phyloP scores from a whole-genome alignment of 345 rosid species.

The Syzygium grande region DNA sequence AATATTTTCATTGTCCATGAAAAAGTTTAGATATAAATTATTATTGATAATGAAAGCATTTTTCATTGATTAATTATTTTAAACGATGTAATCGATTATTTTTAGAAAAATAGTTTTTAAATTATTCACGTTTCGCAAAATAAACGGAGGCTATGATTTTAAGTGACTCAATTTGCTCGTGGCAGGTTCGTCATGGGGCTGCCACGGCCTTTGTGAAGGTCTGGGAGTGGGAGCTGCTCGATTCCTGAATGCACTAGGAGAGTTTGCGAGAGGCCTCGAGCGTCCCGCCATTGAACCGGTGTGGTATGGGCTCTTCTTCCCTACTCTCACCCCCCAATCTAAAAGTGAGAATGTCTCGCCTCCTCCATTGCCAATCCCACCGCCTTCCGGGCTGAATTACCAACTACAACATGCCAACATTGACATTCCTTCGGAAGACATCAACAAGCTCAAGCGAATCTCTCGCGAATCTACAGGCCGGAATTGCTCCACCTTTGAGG shows the following conservation, averaged over 20 bases:
- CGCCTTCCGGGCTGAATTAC: constrained; percentile 33
- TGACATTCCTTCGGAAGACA: constrained; percentile 39
- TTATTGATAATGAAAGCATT: too few relatives aligned
- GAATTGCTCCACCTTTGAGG: constrained; percentile 45
- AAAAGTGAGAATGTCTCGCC: neutral
- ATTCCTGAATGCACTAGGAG: constrained; percentile 54
- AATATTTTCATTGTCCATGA: too few relatives aligned
- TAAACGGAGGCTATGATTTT: neutral
- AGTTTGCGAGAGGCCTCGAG: constrained; percentile 34
- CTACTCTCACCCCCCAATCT: constrained; percentile 5
- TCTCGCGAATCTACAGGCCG: constrained; percentile 15
- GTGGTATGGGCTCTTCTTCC: constrained; percentile 38
- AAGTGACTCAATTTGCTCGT: constrained; percentile 58
- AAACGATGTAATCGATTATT: too few relatives aligned
- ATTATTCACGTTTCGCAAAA: too few relatives aligned
- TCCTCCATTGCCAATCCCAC: neutral
- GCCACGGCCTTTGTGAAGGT: constrained; percentile 55
- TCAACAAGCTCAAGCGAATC: constrained; percentile 24
- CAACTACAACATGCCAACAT: constrained; percentile 30
- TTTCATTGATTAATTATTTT: too few relatives aligned
- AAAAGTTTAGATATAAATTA: too few relatives aligned
- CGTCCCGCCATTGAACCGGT: constrained; percentile 24
- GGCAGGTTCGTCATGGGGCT: constrained; percentile 58
- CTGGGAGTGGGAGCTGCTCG: constrained; percentile 73
- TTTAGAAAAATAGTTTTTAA: too few relatives aligned